These are phyloP conservation scores for Epichloe hybrida DNA, from an alignment of 2,329 filamentous ascomycete species.

Conservation along the genomic window DNA sequence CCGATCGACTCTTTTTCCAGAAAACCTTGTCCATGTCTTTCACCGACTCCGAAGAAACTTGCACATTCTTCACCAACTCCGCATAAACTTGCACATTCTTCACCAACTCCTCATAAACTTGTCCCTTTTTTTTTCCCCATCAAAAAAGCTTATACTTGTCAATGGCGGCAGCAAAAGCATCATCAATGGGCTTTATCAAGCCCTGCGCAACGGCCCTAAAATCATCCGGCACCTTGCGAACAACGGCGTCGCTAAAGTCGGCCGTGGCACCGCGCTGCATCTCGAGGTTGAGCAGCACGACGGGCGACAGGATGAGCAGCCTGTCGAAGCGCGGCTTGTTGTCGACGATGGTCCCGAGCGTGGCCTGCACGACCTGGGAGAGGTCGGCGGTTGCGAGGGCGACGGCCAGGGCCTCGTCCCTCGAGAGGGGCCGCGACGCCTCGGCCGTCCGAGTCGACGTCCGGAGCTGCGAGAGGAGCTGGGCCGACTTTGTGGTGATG, in stretches of 20 bases:
- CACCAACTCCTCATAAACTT: too few species aligned
- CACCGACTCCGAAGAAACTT: too few species aligned
- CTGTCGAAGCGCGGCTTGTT: conserved; percentile 31
- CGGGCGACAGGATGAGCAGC: conserved; percentile 26
- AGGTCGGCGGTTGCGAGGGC: conserved; percentile 24
- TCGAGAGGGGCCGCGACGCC: conserved; percentile 23
- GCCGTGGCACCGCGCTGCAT: conserved; percentile 25
- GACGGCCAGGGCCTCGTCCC: conserved; percentile 24
- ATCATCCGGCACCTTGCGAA: conserved; percentile 25
- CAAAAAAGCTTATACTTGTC: conserved; percentile 2
- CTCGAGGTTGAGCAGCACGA: conserved; percentile 29
- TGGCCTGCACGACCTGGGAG: conserved; percentile 22
- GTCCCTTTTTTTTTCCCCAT: too few species aligned
- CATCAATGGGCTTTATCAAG: conserved; percentile 25
- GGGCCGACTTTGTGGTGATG: conserved; percentile 25
- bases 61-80: too few species aligned
- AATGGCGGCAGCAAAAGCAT: conserved; percentile 25
- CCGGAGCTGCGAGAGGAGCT: conserved; percentile 27
- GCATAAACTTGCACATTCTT: too few species aligned
- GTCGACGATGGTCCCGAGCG: conserved; percentile 24
- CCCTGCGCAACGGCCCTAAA: conserved; percentile 19
- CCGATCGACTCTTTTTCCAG: neutral
- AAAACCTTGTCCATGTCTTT: neutral
- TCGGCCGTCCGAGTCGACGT: conserved; percentile 20
- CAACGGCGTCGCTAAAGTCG: conserved; percentile 23